Conservation (phyloP, 2,329 filamentous ascomycete genomes). For the Trichoderma asperellum region DNA sequence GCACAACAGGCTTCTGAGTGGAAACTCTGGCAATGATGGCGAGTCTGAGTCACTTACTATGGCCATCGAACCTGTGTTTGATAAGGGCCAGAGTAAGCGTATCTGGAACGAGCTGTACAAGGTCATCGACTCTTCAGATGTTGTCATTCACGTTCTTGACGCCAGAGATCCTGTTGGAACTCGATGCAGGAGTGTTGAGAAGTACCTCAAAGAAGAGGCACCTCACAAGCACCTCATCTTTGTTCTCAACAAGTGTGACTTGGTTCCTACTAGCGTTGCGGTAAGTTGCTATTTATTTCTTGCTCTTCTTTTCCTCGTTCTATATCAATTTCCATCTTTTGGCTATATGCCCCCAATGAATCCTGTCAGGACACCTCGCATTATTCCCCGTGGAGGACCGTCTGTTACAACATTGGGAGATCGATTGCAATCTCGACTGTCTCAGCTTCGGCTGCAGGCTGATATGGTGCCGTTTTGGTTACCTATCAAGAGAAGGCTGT, state of each 20-base stretch:
- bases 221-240: conserved; percentile 86
- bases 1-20: conserved; percentile 75
- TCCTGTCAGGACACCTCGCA: conserved; percentile 82
- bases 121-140: conserved; percentile 93
- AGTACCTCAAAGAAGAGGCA: conserved; percentile 90
- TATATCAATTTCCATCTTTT: conserved; percentile 29
- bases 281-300: conserved; percentile 66
- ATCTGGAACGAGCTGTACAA: conserved; percentile 98
- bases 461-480: conserved; percentile 86
- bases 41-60: conserved; percentile 55
- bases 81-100: conserved; percentile 91
- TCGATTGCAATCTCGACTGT: conserved; percentile 59
- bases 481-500: conserved; percentile 71
- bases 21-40: conserved; percentile 61
- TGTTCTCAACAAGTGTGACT: conserved; percentile 61
- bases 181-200: conserved; percentile 76
- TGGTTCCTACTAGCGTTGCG: conserved; percentile 89
- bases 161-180: conserved; percentile 89
- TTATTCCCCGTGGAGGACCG: conserved; percentile 72
- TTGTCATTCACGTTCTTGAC: conserved; percentile 92
- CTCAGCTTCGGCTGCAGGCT: conserved; percentile 52
- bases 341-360: conserved; percentile 59
- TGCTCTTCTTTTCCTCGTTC: conserved; percentile 25
- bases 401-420: conserved; percentile 99
- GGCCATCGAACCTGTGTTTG: conserved; percentile 85